Evolutionary conservation across 306 rosid species (phyloP).

Genomic region (Trifolium pratense): DNA sequence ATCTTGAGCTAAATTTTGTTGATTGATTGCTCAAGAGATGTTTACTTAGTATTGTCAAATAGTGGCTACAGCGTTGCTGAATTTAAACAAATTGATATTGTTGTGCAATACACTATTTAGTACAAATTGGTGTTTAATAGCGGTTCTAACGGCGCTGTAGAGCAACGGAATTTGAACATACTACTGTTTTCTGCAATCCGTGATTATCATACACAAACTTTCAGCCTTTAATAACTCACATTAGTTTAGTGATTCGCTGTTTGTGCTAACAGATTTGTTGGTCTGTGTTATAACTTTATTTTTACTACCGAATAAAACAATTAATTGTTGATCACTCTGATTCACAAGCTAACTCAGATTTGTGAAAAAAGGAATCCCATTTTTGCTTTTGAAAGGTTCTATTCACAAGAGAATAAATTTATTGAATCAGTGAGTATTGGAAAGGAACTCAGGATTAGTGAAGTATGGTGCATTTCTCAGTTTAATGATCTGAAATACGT

Average conservation of each 20-base stretch:
- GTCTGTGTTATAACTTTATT: neutral
- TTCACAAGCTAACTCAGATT: constrained; percentile 20
- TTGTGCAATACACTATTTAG: neutral
- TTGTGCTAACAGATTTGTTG: constrained; percentile 17
- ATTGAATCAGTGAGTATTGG: constrained; percentile 27
- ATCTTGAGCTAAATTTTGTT: constrained; percentile 22
- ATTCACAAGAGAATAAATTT: neutral
- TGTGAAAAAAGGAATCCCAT: constrained; percentile 3
- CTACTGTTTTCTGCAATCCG: neutral
- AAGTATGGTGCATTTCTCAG: neutral
- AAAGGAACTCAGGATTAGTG: neutral
- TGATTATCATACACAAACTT: neutral
- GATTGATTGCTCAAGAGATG: constrained; percentile 1
- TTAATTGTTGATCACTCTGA: constrained; percentile 14
- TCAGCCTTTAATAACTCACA: neutral
- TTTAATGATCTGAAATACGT: constrained; percentile 22
- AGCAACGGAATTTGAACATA: neutral
- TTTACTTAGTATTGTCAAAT: neutral
- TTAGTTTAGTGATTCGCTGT: constrained; percentile 31
- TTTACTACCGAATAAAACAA: neutral
- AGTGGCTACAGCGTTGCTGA: neutral
- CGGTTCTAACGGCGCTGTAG: neutral
- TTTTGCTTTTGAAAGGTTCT: constrained; percentile 13
- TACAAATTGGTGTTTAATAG: neutral
- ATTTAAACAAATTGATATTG: neutral